phyloP scores from a whole-genome alignment of 2,329 filamentous ascomycete species.

The Hypoxylon sp. region DNA sequence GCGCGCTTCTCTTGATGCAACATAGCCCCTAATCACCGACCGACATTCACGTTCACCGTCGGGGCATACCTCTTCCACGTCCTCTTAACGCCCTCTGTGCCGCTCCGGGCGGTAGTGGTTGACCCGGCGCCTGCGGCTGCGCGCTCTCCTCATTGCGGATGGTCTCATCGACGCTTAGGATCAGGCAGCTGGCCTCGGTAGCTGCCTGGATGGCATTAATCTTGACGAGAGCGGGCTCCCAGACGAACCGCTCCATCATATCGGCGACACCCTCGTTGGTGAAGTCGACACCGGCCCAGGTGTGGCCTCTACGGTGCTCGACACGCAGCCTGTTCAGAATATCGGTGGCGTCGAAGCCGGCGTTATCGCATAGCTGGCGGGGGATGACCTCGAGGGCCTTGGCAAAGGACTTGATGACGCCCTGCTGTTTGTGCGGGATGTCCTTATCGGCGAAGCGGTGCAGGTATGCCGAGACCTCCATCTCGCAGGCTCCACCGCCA shows the following conservation, averaged over 20 bases:
- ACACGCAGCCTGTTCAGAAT: constrained; percentile 97
- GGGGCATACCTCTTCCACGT: constrained; percentile 90
- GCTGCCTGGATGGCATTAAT: constrained; percentile 97
- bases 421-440: constrained; percentile 94
- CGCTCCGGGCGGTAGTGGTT: constrained; percentile 82
- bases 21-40: constrained; percentile 8
- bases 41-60: constrained; percentile 67
- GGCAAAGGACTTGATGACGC: constrained; percentile 97
- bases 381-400: constrained; percentile 98
- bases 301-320: constrained; percentile 92
- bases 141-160: constrained; percentile 97
- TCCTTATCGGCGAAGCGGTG: constrained; percentile 94
- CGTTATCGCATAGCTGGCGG: constrained; percentile 97
- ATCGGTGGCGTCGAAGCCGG: constrained; percentile 97
- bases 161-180: constrained; percentile 96
- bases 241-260: constrained; percentile 96
- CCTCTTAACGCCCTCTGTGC: constrained; percentile 90
- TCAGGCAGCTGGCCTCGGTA: constrained; percentile 94
- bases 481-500: constrained; percentile 93
- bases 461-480: constrained; percentile 95
- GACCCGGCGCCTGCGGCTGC: constrained; percentile 83
- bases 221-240: constrained; percentile 97
- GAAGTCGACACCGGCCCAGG: constrained; percentile 98
- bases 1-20: constrained; percentile 16
- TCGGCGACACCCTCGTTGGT: constrained; percentile 90